Conservation (phyloP, 768 basidiomycete species). For the Goffeauzyma gilvescens region DNA sequence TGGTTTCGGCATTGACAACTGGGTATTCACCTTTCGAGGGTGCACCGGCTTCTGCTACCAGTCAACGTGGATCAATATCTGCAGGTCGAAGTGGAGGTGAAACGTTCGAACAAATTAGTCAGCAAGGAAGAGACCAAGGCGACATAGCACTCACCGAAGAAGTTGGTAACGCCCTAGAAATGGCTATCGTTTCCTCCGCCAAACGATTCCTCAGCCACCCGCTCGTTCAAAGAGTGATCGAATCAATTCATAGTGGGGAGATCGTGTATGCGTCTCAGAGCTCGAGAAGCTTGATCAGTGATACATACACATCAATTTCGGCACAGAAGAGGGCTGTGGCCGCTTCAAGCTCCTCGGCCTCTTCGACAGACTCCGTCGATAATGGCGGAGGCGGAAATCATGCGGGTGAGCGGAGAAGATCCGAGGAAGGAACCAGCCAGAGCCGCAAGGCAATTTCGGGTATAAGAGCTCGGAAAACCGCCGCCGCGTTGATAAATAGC, state of each 20-base stretch:
- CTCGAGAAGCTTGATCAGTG: slow-evolving; percentile 59
- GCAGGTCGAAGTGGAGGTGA: too few relatives aligned
- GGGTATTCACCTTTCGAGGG: slow-evolving; percentile 70
- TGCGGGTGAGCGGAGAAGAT: too few relatives aligned
- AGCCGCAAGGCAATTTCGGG: too few relatives aligned
- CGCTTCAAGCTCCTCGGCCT: too few relatives aligned
- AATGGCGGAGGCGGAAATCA: too few relatives aligned
- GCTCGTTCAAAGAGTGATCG: slow-evolving; percentile 67
- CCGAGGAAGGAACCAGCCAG: not conserved
- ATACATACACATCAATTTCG: too few relatives aligned
- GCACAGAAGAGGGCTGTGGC: too few relatives aligned
- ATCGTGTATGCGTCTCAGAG: slow-evolving; percentile 35
- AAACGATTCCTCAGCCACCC: slow-evolving; percentile 69
- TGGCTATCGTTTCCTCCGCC: slow-evolving; percentile 69
- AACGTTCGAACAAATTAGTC: too few relatives aligned
- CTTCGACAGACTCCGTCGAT: slow-evolving; percentile 7
- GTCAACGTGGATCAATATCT: too few relatives aligned
- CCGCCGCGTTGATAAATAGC: too few relatives aligned
- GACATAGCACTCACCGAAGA: too few relatives aligned
- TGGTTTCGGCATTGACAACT: slow-evolving; percentile 59
- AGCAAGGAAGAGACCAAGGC: slow-evolving; percentile 43
- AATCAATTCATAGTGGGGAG: slow-evolving; percentile 57
- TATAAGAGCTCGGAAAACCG: not conserved
- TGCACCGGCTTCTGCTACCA: too few relatives aligned
- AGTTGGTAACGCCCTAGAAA: slow-evolving; percentile 63